Percentiles rank a stretch among this genome's conserved stretches.
Conservation (phyloP, 2,329 filamentous ascomycete species). For the Clathrospora elynae region DNA sequence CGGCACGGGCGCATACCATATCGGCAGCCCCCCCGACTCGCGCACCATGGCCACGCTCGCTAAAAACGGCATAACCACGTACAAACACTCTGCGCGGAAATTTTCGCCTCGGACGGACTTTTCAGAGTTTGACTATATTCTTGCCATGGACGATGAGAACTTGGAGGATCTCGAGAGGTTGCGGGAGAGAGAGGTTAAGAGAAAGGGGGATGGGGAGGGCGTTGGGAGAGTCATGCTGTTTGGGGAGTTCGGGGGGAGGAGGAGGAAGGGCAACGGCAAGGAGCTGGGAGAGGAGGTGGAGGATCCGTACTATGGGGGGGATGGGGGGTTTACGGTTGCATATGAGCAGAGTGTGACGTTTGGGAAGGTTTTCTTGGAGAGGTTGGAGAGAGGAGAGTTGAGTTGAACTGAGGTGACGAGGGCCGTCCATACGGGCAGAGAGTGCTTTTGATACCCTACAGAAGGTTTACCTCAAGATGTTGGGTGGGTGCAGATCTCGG, state of each 20-base stretch:
- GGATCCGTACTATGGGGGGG: slow-evolving; percentile 82
- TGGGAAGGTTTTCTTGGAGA: slow-evolving; percentile 73
- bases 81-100: slow-evolving; percentile 76
- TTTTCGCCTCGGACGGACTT: slow-evolving; percentile 74
- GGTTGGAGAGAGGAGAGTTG: slow-evolving; percentile 54
- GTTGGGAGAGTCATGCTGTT: slow-evolving; percentile 73
- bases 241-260: slow-evolving; percentile 74
- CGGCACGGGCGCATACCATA: slow-evolving; percentile 88
- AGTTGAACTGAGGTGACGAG: slow-evolving; percentile 22
- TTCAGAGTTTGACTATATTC: slow-evolving; percentile 84
- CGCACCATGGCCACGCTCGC: slow-evolving; percentile 81
- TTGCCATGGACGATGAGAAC: slow-evolving; percentile 92
- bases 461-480: no score
- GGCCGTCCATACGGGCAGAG: no score
- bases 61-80: slow-evolving; percentile 75
- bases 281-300: slow-evolving; percentile 38
- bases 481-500: no score
- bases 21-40: slow-evolving; percentile 74
- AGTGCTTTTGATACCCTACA: no score
- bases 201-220: slow-evolving; percentile 39
- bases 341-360: slow-evolving; percentile 83
- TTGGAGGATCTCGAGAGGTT: slow-evolving; percentile 70
- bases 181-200: slow-evolving; percentile 58
- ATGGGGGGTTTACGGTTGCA: slow-evolving; percentile 51
- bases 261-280: slow-evolving; percentile 17